Percentiles rank a stretch among this genome's conserved stretches.
Conservation (phyloP, 192 early-diverging fungal genomes). For the Umbelopsis ramanniana region DNA sequence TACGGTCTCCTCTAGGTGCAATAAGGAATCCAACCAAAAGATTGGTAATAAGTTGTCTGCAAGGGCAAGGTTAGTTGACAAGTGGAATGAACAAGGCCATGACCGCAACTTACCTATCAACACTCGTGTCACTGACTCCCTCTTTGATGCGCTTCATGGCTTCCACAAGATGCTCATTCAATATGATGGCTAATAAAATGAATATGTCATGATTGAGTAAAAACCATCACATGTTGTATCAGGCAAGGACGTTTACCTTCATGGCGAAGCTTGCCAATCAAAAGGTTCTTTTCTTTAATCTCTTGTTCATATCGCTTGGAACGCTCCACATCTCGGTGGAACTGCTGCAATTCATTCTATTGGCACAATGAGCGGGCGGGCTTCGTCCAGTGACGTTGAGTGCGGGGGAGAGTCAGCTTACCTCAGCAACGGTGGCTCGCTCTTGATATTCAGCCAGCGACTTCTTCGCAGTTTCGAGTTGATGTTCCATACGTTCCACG, state of each 20-base stretch:
- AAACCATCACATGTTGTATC: background rate
- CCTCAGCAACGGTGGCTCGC: slow-evolving; percentile 64
- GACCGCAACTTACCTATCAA: slow-evolving; percentile 62
- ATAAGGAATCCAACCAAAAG: slow-evolving; percentile 87
- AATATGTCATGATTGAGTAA: background rate
- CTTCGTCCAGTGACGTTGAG: background rate
- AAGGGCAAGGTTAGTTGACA: background rate
- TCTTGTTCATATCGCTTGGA: slow-evolving; percentile 63
- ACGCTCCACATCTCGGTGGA: slow-evolving; percentile 52
- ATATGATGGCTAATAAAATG: slow-evolving; percentile 65
- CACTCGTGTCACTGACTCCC: slow-evolving; percentile 76
- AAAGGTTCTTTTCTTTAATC: slow-evolving; percentile 70
- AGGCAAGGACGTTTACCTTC: slow-evolving; percentile 54
- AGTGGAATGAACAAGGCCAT: too few relatives aligned
- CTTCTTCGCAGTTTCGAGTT: slow-evolving; percentile 42
- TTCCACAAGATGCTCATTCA: slow-evolving; percentile 90
- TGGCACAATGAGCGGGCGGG: slow-evolving; percentile 27
- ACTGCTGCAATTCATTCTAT: slow-evolving; percentile 61
- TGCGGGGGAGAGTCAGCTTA: slow-evolving; percentile 15
- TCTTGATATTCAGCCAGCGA: slow-evolving; percentile 60
- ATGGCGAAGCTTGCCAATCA: slow-evolving; percentile 78
- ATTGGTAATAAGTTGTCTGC: slow-evolving; percentile 85
- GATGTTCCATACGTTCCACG: slow-evolving; percentile 57
- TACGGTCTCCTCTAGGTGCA: slow-evolving; percentile 85
- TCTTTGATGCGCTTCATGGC: slow-evolving; percentile 88